Evolutionary conservation across 768 basidiomycete species (phyloP), one percentile per base, ranked within the genome.

Genomic region (Pleurotus eryngii): DNA sequence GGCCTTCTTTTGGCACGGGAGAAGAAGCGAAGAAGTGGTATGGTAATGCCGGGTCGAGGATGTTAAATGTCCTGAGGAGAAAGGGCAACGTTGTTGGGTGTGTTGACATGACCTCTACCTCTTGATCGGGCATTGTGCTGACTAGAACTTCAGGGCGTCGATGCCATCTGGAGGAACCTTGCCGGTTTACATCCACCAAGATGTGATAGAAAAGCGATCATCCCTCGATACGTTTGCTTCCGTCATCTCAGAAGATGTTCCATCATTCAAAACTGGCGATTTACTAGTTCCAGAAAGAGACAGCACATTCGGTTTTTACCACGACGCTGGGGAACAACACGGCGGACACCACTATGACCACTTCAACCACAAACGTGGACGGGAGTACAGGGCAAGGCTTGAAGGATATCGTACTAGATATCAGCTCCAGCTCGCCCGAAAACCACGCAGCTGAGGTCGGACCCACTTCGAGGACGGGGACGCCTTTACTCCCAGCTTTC

Each of bases 1-100:
- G 63, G 63, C 70, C 9, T 82, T 85, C 74, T 85, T 85, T 86
- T 61, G 83, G 82, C 2, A 76, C 84, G 50, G 78, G 77, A 7
- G 75, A 77, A 39, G 83, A 84, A 62, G 81, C 81, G 2, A 71
- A 72, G 57, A 74, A 66, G 51, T 71, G 79, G 55, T 85, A 82
- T 63, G 30, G 30, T 4, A 35, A 35, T 35, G 30, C 30, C 30
- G 30, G 30, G 11, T 35, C 30, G 30, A 35, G 30, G 30, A 11
- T 35, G 30, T 35, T 35, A 11, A 35, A 37, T n/a, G 27, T 50
- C n/a, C 26, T 27, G 35, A 50, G 27, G 49, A 14, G 8, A 35
- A 35, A 35, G 30, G 1, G 30, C 11, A 35, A 35, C 30, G 8
- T 35, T 8, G 30, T 35, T 4, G 9, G 30, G 30, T 35, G 11